Percentiles rank a stretch among this genome's conserved stretches.
These are phyloP conservation scores for Diaporthe sp. DNA, from an alignment of 2,329 filamentous ascomycete species.

Conservation along the genomic window DNA sequence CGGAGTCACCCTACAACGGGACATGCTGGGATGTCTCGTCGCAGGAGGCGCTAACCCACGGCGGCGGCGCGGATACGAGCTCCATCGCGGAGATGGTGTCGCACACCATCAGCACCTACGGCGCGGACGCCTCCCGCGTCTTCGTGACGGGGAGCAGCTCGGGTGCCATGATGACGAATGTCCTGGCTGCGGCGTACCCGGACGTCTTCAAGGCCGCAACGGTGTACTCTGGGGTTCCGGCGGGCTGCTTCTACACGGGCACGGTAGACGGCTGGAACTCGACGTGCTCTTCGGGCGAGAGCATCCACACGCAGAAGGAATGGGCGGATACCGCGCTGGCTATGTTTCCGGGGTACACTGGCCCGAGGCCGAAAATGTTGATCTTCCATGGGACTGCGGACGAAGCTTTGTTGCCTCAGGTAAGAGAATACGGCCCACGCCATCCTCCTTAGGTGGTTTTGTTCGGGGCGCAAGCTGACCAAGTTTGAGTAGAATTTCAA, in stretches of 20 bases:
- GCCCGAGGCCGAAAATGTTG: slow-evolving; percentile 56
- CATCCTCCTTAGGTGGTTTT: neutral
- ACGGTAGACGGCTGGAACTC: slow-evolving; percentile 65
- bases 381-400: slow-evolving; percentile 60
- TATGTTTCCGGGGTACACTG: slow-evolving; percentile 67
- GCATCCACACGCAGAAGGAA: slow-evolving; percentile 55
- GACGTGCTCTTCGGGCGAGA: slow-evolving; percentile 66
- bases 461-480: neutral
- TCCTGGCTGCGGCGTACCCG: slow-evolving; percentile 68
- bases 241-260: slow-evolving; percentile 65
- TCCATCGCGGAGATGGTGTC: slow-evolving; percentile 69
- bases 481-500: slow-evolving; percentile 52
- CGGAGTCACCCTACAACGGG: slow-evolving; percentile 56
- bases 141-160: slow-evolving; percentile 64
- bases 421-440: neutral
- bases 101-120: slow-evolving; percentile 62
- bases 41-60: slow-evolving; percentile 61
- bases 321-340: slow-evolving; percentile 58
- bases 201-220: slow-evolving; percentile 66
- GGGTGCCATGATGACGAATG: slow-evolving; percentile 69
- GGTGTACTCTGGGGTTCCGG: slow-evolving; percentile 67
- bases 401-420: slow-evolving; percentile 54
- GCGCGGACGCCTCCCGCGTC: slow-evolving; percentile 61
- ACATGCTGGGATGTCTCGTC: slow-evolving; percentile 74
- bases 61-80: slow-evolving; percentile 65